Conservation (phyloP, 768 basidiomycete species). For the Mycena amicta region DNA sequence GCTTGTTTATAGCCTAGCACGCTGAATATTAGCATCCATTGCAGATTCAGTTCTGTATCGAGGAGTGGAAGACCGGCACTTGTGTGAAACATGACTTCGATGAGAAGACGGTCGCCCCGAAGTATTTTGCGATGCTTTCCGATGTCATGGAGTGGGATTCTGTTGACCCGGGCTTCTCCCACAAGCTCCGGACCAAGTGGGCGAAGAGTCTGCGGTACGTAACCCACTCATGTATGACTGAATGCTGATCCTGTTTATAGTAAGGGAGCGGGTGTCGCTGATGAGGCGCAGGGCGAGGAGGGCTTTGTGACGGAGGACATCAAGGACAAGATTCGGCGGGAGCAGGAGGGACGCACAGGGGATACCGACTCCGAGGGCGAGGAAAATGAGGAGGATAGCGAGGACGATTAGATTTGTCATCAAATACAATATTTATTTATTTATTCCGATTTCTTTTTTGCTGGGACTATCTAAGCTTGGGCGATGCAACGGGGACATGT, state of each 20-base stretch:
- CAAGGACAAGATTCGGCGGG: neutral
- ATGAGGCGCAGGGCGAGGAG: neutral
- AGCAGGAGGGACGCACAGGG: neutral
- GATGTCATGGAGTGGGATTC: neutral
- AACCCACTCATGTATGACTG: too few relatives aligned
- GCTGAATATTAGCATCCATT: too few relatives aligned
- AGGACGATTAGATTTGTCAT: neutral
- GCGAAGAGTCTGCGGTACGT: neutral
- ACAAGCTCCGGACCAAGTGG: neutral
- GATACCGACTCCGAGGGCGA: neutral
- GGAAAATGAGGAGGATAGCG: neutral
- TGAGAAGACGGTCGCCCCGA: neutral
- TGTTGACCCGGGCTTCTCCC: neutral
- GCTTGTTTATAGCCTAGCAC: neutral
- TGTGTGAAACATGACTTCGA: neutral
- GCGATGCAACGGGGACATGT: neutral
- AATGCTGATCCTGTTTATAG: too few relatives aligned
- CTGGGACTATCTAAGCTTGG: neutral
- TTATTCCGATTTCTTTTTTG: neutral
- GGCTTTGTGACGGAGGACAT: neutral
- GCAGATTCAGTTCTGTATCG: neutral
- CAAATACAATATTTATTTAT: neutral
- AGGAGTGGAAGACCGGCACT: neutral
- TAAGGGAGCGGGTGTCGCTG: neutral
- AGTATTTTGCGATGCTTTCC: neutral